phyloP scores from a whole-genome alignment of 345 rosid genomes.

The Gossypium rotundifolium region DNA sequence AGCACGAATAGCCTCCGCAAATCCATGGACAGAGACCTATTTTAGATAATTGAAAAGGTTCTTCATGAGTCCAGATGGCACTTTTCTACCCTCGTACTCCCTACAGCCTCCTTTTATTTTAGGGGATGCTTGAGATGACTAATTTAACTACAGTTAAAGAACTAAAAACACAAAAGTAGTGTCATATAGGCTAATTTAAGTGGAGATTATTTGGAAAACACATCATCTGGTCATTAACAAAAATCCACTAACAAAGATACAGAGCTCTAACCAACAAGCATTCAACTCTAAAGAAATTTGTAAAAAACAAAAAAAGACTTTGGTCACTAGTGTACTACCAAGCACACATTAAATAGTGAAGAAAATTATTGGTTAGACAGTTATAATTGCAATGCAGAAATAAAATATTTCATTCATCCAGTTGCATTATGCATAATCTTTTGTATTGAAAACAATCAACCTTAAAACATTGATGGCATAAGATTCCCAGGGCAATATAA shows the following conservation, averaged over 20 bases:
- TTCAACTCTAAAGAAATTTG: not conserved
- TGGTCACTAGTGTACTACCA: not conserved
- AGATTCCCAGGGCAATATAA: not conserved
- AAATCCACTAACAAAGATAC: not conserved
- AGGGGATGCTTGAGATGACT: not conserved
- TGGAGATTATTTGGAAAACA: not conserved
- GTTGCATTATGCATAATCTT: not conserved
- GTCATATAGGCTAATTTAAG: not conserved
- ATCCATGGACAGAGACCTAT: conserved; percentile 76
- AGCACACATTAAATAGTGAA: not conserved
- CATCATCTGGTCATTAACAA: not conserved
- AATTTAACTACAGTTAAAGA: not conserved
- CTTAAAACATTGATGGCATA: not conserved
- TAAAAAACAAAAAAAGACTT: not conserved
- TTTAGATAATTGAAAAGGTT: conserved; percentile 11
- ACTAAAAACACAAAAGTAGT: not conserved
- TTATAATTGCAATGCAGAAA: not conserved
- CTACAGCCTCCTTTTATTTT: not conserved
- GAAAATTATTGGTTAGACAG: not conserved
- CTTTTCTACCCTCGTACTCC: not conserved
- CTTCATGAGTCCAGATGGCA: conserved; percentile 9
- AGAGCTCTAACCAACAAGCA: not conserved
- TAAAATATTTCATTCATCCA: not conserved
- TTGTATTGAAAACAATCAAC: not conserved
- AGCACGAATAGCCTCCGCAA: conserved; percentile 86